phyloP scores from a whole-genome alignment of 306 rosid species.

The Phaseolus lunatus region DNA sequence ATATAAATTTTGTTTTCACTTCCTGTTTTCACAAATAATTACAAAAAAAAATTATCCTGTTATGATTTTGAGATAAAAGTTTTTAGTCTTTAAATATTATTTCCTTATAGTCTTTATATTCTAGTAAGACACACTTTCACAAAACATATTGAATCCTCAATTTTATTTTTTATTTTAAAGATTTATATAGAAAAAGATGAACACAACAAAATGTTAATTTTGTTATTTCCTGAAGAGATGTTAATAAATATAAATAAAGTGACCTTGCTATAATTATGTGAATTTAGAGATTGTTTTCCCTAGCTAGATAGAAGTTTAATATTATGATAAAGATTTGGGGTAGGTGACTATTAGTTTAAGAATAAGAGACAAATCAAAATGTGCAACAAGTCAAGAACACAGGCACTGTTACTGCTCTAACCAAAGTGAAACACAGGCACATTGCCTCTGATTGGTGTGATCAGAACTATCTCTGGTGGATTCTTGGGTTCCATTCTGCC shows the following conservation, averaged over 20 bases:
- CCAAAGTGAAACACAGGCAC: conserved; percentile 1
- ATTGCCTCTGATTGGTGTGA: background rate
- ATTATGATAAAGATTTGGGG: background rate
- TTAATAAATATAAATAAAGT: too few relatives aligned
- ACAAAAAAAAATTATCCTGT: too few relatives aligned
- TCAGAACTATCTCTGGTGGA: background rate
- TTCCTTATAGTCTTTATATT: too few relatives aligned
- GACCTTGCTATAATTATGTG: background rate
- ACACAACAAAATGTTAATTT: too few relatives aligned
- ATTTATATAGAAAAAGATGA: too few relatives aligned
- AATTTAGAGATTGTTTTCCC: background rate
- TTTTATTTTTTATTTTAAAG: too few relatives aligned
- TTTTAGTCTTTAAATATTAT: too few relatives aligned
- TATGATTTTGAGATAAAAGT: too few relatives aligned
- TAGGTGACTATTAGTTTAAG: conserved; percentile 13
- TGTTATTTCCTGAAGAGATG: too few relatives aligned
- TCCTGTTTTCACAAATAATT: background rate
- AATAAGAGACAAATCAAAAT: background rate
- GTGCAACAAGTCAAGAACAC: conserved; percentile 21
- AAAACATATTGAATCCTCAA: too few relatives aligned
- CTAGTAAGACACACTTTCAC: too few relatives aligned
- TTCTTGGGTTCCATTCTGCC: conserved; percentile 36
- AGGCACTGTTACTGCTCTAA: background rate
- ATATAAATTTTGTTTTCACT: background rate
- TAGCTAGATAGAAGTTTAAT: background rate